Percentiles rank a stretch among this genome's conserved stretches.
These are phyloP conservation scores for Mortierella sp. DNA, from an alignment of 371 early-diverging fungal genomes.

Conservation along the genomic window DNA sequence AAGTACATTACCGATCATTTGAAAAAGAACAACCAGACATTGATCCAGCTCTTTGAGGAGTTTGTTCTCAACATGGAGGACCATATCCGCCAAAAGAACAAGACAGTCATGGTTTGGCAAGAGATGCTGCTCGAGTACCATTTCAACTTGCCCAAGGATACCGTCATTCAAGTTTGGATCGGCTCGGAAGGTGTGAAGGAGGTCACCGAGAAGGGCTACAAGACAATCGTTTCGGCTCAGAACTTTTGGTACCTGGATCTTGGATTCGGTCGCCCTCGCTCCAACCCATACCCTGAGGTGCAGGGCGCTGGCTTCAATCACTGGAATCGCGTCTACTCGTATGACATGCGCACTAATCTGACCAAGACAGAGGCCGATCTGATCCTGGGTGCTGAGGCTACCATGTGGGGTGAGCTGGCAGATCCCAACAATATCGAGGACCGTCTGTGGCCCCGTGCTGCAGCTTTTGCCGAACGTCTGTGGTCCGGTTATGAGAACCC, in stretches of 20 bases:
- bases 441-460: constrained; percentile 76
- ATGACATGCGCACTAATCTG: constrained; percentile 62
- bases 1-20: constrained; percentile 32
- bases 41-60: constrained; percentile 42
- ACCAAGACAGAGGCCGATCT: constrained; percentile 34
- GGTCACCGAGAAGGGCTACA: constrained; percentile 61
- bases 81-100: constrained; percentile 50
- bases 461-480: constrained; percentile 77
- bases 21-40: constrained; percentile 25
- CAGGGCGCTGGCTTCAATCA: constrained; percentile 71
- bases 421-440: constrained; percentile 70
- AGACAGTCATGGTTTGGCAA: constrained; percentile 66
- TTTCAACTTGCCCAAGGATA: constrained; percentile 56
- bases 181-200: constrained; percentile 59
- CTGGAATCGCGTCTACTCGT: constrained; percentile 82
- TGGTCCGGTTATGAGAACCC: constrained; percentile 76
- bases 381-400: constrained; percentile 66
- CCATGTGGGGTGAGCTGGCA: constrained; percentile 78
- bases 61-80: constrained; percentile 46
- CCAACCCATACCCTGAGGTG: constrained; percentile 35
- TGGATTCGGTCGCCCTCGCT: constrained; percentile 55
- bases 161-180: constrained; percentile 68
- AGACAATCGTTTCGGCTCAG: constrained; percentile 62
- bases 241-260: constrained; percentile 77
- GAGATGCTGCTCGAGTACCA: constrained; percentile 64